Percentiles rank a stretch among this genome's conserved stretches.
Evolutionary conservation across 805 yeast species (phyloP).

Genomic region (Saturnispora quitensis): DNA sequence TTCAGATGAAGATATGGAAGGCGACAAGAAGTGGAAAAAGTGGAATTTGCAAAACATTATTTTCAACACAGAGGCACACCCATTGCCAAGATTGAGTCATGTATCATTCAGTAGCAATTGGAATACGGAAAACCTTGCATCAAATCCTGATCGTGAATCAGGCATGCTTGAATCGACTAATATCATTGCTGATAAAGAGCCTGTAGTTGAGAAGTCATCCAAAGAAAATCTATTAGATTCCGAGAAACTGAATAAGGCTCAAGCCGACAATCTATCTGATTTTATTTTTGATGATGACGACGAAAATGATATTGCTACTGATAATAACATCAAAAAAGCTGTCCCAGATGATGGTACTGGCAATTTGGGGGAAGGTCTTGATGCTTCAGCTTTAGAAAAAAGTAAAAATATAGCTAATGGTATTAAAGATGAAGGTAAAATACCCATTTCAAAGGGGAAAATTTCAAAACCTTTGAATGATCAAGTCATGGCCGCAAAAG

Average conservation of each 20-base stretch:
- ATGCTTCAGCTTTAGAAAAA: constrained; percentile 8
- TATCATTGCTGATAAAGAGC: background rate
- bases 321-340: background rate
- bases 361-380: background rate
- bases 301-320: background rate
- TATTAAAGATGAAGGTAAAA: constrained; percentile 16
- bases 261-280: constrained; percentile 3
- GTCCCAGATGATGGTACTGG: background rate
- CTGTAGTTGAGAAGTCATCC: background rate
- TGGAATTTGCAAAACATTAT: constrained; percentile 62
- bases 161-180: background rate
- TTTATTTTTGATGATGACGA: background rate
- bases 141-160: background rate
- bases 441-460: constrained; percentile 20
- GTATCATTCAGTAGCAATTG: constrained; percentile 53
- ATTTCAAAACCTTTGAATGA: constrained; percentile 22
- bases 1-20: constrained; percentile 37
- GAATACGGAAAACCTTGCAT: constrained; percentile 20
- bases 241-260: background rate
- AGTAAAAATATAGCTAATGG: constrained; percentile 20
- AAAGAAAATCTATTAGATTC: background rate
- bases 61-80: constrained; percentile 91
- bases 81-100: constrained; percentile 66
- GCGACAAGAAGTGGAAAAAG: constrained; percentile 30
- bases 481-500: constrained; percentile 17